Percentiles rank a stretch among this genome's conserved stretches.
These are phyloP conservation scores for Dendrocalamus latiflorus DNA, from an alignment of 202 grass and related monocot genomes.

Conservation along the genomic window DNA sequence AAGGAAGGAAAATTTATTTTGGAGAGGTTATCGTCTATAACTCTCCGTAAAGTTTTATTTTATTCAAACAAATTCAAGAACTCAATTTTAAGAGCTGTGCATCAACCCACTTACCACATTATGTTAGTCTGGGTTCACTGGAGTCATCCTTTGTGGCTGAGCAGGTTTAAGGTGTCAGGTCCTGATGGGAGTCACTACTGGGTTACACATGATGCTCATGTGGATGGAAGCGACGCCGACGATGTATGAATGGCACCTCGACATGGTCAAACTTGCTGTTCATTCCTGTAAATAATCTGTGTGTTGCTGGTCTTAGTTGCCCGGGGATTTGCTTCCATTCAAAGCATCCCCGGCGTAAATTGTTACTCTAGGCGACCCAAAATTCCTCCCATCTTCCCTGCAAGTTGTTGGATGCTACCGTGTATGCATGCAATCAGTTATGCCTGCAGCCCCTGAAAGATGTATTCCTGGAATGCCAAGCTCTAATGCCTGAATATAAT, in stretches of 20 bases:
- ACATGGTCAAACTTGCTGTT: not conserved
- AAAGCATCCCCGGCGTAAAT: slow-evolving; percentile 30
- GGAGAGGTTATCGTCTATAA: slow-evolving; percentile 57
- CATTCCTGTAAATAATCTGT: slow-evolving; percentile 39
- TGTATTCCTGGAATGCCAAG: slow-evolving; percentile 13
- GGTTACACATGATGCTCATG: slow-evolving; percentile 41
- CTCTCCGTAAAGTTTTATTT: not conserved
- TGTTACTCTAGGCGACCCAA: slow-evolving; percentile 24
- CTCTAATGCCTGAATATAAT: slow-evolving; percentile 27
- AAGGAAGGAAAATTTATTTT: slow-evolving; percentile 98
- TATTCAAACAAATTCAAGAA: not conserved
- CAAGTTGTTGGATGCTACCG: slow-evolving; percentile 9
- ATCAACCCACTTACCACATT: not conserved
- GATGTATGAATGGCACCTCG: slow-evolving; percentile 46
- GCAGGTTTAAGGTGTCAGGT: slow-evolving; percentile 73
- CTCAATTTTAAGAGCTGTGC: not conserved
- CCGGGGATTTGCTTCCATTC: slow-evolving; percentile 31
- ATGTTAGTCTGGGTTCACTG: not conserved
- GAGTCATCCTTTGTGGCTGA: slow-evolving; percentile 18
- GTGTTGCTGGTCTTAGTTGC: slow-evolving; percentile 24
- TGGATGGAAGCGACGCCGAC: slow-evolving; percentile 56
- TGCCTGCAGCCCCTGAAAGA: not conserved
- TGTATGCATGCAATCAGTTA: slow-evolving; percentile 37
- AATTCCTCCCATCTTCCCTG: not conserved
- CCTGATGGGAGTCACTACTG: slow-evolving; percentile 81